Evolutionary conservation across 2,329 filamentous ascomycete species (phyloP).

Genomic region (Cercospora janseana): DNA sequence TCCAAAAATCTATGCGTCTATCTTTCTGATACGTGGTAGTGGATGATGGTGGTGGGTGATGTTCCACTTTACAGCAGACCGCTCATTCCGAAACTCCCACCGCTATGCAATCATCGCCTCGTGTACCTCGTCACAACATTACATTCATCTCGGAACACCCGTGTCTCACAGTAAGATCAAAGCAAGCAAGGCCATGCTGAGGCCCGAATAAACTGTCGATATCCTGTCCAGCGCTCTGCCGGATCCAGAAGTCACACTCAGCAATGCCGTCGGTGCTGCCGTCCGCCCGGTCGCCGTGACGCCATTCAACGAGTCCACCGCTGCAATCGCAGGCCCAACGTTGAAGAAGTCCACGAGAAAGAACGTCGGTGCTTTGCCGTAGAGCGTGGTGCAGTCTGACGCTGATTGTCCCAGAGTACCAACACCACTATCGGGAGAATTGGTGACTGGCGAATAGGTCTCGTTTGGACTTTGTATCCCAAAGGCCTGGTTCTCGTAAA

Average conservation of each 20-base stretch:
- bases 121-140: constrained; percentile 18
- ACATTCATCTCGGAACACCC: constrained; percentile 13
- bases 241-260: constrained; percentile 19
- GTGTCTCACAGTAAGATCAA: constrained; percentile 21
- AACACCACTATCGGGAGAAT: constrained; percentile 42
- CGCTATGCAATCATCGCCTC: constrained; percentile 14
- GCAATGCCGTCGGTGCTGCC: constrained; percentile 9
- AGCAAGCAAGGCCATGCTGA: constrained; percentile 22
- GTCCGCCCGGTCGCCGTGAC: constrained; percentile 22
- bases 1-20: neutral
- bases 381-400: constrained; percentile 40
- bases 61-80: neutral
- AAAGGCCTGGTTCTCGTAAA: constrained; percentile 45
- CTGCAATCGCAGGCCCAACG: constrained; percentile 44
- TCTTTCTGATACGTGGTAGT: neutral
- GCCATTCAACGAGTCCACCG: constrained; percentile 43
- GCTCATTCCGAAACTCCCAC: constrained; percentile 3
- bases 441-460: constrained; percentile 41
- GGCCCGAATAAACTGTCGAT: constrained; percentile 20
- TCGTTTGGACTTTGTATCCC: constrained; percentile 45
- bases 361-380: constrained; percentile 44
- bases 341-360: constrained; percentile 50
- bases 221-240: constrained; percentile 6
- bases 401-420: constrained; percentile 48
- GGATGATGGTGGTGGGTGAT: neutral